These are phyloP conservation scores for Capsicum chinense DNA, from an alignment of 257 asterid genomes.

Conservation along the genomic window DNA sequence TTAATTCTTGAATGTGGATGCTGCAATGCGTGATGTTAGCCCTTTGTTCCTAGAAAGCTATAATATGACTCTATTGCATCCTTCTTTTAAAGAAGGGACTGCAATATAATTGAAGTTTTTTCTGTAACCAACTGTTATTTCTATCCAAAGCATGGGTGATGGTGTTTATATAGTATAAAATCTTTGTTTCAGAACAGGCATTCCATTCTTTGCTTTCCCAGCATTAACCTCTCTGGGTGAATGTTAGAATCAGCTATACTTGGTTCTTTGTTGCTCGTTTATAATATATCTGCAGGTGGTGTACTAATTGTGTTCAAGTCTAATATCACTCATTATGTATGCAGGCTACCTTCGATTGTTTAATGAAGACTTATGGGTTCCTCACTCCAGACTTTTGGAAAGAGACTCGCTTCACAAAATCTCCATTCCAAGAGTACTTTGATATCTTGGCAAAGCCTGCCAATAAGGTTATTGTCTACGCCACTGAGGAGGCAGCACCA, in stretches of 20 bases:
- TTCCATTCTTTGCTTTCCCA: too few species aligned
- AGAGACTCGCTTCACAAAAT: conserved; percentile 26
- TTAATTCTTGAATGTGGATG: not conserved
- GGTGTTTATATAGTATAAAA: too few species aligned
- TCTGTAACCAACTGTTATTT: too few species aligned
- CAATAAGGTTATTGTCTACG: not conserved
- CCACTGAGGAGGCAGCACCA: conserved; percentile 29
- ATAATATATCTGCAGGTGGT: too few species aligned
- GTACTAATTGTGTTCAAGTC: too few species aligned
- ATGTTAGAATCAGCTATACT: too few species aligned
- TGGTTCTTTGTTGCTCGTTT: too few species aligned
- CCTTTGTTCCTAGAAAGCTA: not conserved
- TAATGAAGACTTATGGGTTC: conserved; percentile 77
- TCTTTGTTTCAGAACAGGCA: too few species aligned
- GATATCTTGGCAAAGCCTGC: conserved; percentile 26
- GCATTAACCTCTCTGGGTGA: too few species aligned
- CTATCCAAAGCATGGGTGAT: too few species aligned
- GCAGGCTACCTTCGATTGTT: conserved; percentile 78
- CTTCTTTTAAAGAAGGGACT: too few species aligned
- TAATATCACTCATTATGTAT: not conserved
- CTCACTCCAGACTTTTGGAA: conserved; percentile 82
- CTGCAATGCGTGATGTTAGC: not conserved
- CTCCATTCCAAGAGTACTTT: conserved; percentile 30
- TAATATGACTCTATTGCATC: not conserved
- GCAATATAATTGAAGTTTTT: too few species aligned